Base-by-base conservation (phyloP, 768 basidiomycete genomes). In the Tylopilus rubrobrunneus region DNA sequence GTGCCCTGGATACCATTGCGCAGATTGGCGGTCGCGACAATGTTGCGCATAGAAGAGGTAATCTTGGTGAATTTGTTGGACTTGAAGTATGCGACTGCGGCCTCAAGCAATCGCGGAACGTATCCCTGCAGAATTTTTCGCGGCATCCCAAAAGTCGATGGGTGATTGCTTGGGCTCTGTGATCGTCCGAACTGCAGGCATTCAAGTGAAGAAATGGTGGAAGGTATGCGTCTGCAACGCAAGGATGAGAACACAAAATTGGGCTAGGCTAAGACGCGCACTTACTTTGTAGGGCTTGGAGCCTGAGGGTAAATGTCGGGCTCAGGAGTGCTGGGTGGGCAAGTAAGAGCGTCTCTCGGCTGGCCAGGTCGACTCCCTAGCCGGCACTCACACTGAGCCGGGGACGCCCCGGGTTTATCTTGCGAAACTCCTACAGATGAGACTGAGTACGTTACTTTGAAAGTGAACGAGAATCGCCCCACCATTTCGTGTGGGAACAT, bases 11-110 rank as follows among this genome's bases (percentile, higher is more conserved):
- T 61, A 15, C 14, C 21, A 17, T 48, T 11, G 9, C 58, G 62
- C 40, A 64, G 55, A 4, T 43, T 34, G 23, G 58, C 17, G 15
- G 62, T 63, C 29, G 41, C 27, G 40, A 63, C 53, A 8, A 64
- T 57, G 10, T 57, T 27, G 9, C 55, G 21, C 55, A 61, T 57
- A 7, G 36, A 6, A 11, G 25, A 27, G 1, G 27, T 9, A 0
- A 57, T 39, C n/a, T 64, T 48, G 2, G 51, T 51, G 12, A 64
- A 53, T 0, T 33, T 7, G 40, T 51, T 25, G 8, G 62, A 57
- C 19, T 49, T 14, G 44, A 52, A 61, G 33, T 28, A n/a, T 3
- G 3, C 0, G 4, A 27, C 44, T 1, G 51, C 62, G 3, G 10
- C 39, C 4, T 5, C 7, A 3, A 64, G 62, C 23, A 63, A 11